Conservation (phyloP, 192 early-diverging fungal species). For the Coemansia sp. region DNA sequence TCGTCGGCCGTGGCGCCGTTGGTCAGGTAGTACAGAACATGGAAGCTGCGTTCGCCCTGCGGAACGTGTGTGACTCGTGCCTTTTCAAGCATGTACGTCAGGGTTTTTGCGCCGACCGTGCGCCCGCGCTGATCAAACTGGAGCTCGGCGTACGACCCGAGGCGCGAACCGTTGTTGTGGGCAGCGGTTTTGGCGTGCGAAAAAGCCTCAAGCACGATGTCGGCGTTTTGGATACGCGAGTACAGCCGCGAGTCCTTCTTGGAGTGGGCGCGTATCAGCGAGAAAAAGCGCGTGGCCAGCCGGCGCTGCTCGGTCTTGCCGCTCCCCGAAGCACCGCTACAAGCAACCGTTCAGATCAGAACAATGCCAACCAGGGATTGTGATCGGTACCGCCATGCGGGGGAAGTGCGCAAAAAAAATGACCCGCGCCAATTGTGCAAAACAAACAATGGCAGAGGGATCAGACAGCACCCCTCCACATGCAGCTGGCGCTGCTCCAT, state of each 20-base stretch:
- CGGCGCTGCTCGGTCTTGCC: slow-evolving; percentile 81
- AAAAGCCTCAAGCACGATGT: slow-evolving; percentile 80
- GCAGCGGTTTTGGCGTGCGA: slow-evolving; percentile 72
- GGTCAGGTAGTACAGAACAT: slow-evolving; percentile 92
- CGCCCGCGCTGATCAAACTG: slow-evolving; percentile 87
- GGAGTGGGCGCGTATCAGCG: slow-evolving; percentile 62
- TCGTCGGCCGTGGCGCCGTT: slow-evolving; percentile 75
- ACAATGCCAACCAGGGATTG: not conserved
- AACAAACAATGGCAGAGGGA: not conserved
- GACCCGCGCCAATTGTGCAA: not conserved
- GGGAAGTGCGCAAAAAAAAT: slow-evolving; percentile 2
- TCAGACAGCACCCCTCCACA: not conserved
- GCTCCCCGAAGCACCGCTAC: slow-evolving; percentile 80
- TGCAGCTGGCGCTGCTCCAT: not conserved
- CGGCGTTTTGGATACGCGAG: slow-evolving; percentile 61
- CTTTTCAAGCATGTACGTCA: slow-evolving; percentile 89
- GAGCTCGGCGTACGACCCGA: slow-evolving; percentile 78
- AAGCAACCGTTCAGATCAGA: not conserved
- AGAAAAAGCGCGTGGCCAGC: slow-evolving; percentile 59
- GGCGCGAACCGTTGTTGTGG: slow-evolving; percentile 79
- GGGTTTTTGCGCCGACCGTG: slow-evolving; percentile 76
- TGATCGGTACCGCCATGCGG: not conserved
- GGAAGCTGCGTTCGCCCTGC: slow-evolving; percentile 77
- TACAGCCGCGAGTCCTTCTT: slow-evolving; percentile 70
- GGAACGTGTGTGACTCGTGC: slow-evolving; percentile 66